Percentiles rank a stretch among this genome's conserved stretches.
These are phyloP conservation scores for Sarcocystis neurona DNA, from an alignment of 169 alveolate species.

Conservation along the genomic window DNA sequence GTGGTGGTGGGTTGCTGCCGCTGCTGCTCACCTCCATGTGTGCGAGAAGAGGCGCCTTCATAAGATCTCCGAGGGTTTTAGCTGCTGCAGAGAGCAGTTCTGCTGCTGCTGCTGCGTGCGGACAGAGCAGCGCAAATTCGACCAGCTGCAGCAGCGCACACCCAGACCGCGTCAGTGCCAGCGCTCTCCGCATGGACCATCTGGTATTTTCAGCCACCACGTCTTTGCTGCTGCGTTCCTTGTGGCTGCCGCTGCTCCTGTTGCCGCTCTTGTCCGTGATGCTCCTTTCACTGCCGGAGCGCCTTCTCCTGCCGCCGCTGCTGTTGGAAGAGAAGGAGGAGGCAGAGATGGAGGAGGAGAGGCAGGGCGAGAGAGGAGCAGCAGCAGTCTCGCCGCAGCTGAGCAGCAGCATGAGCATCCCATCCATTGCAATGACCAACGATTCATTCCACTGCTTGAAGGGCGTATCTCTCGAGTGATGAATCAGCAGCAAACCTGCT, in stretches of 20 bases:
- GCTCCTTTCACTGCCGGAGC: too few species aligned
- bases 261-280: too few species aligned
- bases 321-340: neutral
- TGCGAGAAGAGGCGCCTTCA: neutral
- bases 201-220: too few species aligned
- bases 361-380: neutral
- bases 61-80: neutral
- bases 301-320: too few species aligned
- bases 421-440: conserved; percentile 10
- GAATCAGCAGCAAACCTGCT: neutral
- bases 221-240: too few species aligned
- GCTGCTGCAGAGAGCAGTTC: neutral
- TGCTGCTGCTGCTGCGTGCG: neutral
- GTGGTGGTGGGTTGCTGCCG: too few species aligned
- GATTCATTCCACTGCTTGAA: conserved; percentile 29
- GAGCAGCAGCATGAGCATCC: conserved; percentile 9
- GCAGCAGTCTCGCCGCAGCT: neutral
- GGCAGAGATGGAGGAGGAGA: neutral
- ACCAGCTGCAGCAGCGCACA: neutral
- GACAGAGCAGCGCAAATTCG: neutral
- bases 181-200: too few species aligned
- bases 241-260: too few species aligned
- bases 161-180: neutral
- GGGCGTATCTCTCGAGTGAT: conserved; percentile 9
- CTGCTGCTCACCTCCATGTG: neutral